A percentile compares a stretch with the other conserved stretches of the same genome.
Evolutionary conservation across 2,329 filamentous ascomycete species (phyloP).

Genomic region (Pseudocercospora musae): DNA sequence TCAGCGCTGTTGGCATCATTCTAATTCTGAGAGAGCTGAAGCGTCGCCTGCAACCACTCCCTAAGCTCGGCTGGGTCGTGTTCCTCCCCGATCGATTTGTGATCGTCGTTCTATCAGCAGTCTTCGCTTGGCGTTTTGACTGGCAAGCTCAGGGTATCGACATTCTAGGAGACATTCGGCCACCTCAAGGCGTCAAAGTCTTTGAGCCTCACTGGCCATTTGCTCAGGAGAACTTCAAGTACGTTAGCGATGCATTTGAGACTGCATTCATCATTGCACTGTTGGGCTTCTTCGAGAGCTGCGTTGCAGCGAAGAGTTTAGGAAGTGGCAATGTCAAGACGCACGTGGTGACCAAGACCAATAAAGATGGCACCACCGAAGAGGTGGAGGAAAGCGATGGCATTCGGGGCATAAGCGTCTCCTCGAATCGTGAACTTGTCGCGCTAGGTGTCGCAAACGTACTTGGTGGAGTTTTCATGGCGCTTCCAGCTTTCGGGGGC

Average conservation of each 20-base stretch:
- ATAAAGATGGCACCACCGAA: slow-evolving; percentile 29
- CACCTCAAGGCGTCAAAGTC: slow-evolving; percentile 56
- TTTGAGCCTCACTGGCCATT: slow-evolving; percentile 89
- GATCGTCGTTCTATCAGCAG: slow-evolving; percentile 79
- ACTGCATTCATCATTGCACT: slow-evolving; percentile 92
- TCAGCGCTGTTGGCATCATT: slow-evolving; percentile 78
- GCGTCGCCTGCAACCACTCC: slow-evolving; percentile 72
- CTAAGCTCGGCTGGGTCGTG: slow-evolving; percentile 64
- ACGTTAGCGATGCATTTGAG: slow-evolving; percentile 81
- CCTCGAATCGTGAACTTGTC: slow-evolving; percentile 88
- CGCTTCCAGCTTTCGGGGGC: slow-evolving; percentile 88
- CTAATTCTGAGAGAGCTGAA: slow-evolving; percentile 84
- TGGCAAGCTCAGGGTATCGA: slow-evolving; percentile 81
- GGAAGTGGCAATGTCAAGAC: slow-evolving; percentile 56
- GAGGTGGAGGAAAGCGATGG: slow-evolving; percentile 42
- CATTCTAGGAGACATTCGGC: slow-evolving; percentile 77
- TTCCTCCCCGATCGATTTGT: slow-evolving; percentile 90
- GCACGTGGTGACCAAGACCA: slow-evolving; percentile 46
- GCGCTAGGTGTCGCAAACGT: slow-evolving; percentile 88
- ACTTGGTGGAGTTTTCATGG: slow-evolving; percentile 87
- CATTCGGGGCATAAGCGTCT: slow-evolving; percentile 76
- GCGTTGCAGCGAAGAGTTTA: slow-evolving; percentile 89
- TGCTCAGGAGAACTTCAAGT: slow-evolving; percentile 67
- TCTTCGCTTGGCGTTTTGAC: slow-evolving; percentile 70
- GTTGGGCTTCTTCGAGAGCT: slow-evolving; percentile 97